Percentiles rank a stretch among this genome's conserved stretches.
Conservation (phyloP, 495 filamentous ascomycete species). For the Geopyxis carbonaria region DNA sequence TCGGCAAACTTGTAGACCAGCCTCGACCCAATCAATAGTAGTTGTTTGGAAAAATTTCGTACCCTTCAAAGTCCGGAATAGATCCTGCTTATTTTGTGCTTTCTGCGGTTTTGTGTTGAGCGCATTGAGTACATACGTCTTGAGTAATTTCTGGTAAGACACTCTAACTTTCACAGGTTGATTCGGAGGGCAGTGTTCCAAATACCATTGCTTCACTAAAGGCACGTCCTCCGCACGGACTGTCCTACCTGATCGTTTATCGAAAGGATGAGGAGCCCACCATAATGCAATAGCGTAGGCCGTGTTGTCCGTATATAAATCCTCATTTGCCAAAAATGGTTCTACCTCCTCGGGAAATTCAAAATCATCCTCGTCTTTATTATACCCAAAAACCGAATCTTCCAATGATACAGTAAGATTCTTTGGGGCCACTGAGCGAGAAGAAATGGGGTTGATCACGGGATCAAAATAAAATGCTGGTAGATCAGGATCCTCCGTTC, state of each 20-base stretch:
- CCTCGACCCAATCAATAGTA: constrained; percentile 98
- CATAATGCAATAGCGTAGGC: constrained; percentile 83
- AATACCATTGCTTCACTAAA: constrained; percentile 95
- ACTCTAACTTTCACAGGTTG: constrained; percentile 96
- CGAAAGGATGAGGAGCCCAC: constrained; percentile 97
- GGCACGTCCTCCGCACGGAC: constrained; percentile 94
- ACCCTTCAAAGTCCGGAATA: constrained; percentile 73
- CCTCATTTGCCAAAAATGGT: constrained; percentile 80
- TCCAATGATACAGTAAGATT: constrained; percentile 86
- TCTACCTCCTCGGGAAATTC: constrained; percentile 62
- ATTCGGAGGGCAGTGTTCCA: constrained; percentile 82
- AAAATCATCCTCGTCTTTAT: constrained; percentile 75
- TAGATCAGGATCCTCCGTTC: constrained; percentile 71
- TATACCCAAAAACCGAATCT: constrained; percentile 80
- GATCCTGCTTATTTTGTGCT: constrained; percentile 82
- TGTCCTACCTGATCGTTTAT: constrained; percentile 93
- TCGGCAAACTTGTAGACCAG: constrained; percentile 91
- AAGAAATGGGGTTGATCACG: constrained; percentile 93
- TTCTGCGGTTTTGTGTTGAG: constrained; percentile 89
- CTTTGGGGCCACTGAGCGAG: constrained; percentile 82
- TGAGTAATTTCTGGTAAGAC: constrained; percentile 97
- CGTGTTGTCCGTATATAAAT: constrained; percentile 78
- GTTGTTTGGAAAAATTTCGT: constrained; percentile 99
- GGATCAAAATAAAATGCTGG: constrained; percentile 98
- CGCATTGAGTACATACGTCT: constrained; percentile 92